Conservation (phyloP, 2,329 filamentous ascomycete species). For the Pseudopithomyces maydicus region DNA sequence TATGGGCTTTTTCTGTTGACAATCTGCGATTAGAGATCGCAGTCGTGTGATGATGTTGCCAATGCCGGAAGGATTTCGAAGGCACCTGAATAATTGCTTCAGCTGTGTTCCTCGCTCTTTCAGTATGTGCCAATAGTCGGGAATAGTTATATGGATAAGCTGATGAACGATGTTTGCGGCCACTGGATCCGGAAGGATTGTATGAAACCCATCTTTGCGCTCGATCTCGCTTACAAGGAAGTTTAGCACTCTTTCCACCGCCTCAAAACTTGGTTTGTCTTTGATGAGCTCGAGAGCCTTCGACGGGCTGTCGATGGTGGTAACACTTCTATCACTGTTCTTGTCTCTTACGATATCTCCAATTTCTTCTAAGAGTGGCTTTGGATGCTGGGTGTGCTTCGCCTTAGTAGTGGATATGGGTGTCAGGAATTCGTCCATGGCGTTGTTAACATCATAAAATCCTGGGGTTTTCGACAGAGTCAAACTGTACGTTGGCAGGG, state of each 20-base stretch:
- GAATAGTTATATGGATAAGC: slow-evolving; percentile 74
- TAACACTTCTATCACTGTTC: slow-evolving; percentile 12
- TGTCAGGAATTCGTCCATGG: slow-evolving; percentile 57
- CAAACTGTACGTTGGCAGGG: not conserved
- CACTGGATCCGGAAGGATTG: slow-evolving; percentile 67
- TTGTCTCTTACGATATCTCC: slow-evolving; percentile 10
- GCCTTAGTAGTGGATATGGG: slow-evolving; percentile 49
- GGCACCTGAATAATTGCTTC: slow-evolving; percentile 62
- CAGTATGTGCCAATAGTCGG: slow-evolving; percentile 78
- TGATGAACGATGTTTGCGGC: slow-evolving; percentile 76
- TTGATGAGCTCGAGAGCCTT: slow-evolving; percentile 66
- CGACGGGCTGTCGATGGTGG: slow-evolving; percentile 37
- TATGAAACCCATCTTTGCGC: slow-evolving; percentile 53
- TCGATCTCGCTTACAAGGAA: slow-evolving; percentile 52
- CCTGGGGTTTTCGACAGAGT: not conserved
- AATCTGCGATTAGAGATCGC: slow-evolving; percentile 59
- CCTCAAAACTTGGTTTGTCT: slow-evolving; percentile 65
- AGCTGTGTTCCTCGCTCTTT: slow-evolving; percentile 48
- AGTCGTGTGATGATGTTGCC: slow-evolving; percentile 77
- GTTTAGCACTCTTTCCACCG: slow-evolving; percentile 58
- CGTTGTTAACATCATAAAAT: slow-evolving; percentile 14
- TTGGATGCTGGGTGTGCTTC: slow-evolving; percentile 25
- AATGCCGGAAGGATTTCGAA: slow-evolving; percentile 76
- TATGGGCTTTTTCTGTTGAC: slow-evolving; percentile 40
- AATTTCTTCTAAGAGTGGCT: slow-evolving; percentile 24